Evolutionary conservation across 2,329 filamentous ascomycete species (phyloP), one percentile per base, ranked within the genome.

Genomic region (Coleophoma cylindrospora): DNA sequence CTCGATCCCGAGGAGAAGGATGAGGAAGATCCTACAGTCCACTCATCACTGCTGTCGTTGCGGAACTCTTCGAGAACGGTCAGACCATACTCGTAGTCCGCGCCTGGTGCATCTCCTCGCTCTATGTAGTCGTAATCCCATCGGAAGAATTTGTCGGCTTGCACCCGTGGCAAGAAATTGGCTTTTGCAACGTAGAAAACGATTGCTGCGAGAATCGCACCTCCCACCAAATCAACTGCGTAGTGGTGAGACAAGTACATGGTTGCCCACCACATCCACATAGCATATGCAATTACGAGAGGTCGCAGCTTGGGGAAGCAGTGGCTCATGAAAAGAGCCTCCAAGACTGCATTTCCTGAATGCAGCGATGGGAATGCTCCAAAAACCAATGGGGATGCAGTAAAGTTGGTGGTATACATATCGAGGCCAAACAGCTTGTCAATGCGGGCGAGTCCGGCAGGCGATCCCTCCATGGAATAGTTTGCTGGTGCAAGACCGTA

Each of bases 221-320:
- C 92, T 34, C 81, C 89, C 22, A 96, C 89, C 46, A 97, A 76
- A 68, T 97, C 92, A 38, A 97, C 87, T 33, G 91, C 92, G 66
- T 97, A 97, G 73, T 97, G 92, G 70, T 97, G 92, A 63, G 89
- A 95, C 47, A 97, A 81, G 66, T 97, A 96, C 90, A 97, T 96
- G 59, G 92, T 97, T 12, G 91, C 88, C 91, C 92, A 97, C 89
- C 91, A 96, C 62, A 96, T 84, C 92, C 92, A 96, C 65, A 87
- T 80, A 41, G 87, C 87, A 69, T 96, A 97, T 56, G 80, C 76
- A 56, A 91, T 80, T 70, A 95, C 95, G 48, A 94, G 70, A 12
- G 86, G 83, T 58, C 87, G 84, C 58, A 95, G 79, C 54, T 82
- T 83, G 4, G 92, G 92, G 75, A 97, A 96, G 66, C 89, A 84